These are phyloP conservation scores for Lagenaria siceraria DNA, from an alignment of 306 rosid species.

Conservation along the genomic window DNA sequence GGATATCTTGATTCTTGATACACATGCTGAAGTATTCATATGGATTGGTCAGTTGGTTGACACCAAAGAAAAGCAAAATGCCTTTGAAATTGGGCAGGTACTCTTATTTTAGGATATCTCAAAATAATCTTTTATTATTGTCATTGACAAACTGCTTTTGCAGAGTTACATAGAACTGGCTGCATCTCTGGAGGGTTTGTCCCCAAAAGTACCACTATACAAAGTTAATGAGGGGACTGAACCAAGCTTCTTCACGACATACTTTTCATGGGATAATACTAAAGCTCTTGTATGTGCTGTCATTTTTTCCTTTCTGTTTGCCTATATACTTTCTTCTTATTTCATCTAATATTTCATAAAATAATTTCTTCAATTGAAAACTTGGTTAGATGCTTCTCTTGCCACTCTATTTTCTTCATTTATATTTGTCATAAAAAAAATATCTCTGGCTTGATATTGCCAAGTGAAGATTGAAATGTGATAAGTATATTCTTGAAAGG, in stretches of 20 bases:
- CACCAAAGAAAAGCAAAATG: constrained; percentile 43
- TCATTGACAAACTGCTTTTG: not conserved
- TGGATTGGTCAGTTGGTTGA: constrained; percentile 89
- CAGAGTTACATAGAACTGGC: constrained; percentile 83
- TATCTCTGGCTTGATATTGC: not conserved
- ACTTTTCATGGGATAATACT: constrained; percentile 81
- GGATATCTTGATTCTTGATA: constrained; percentile 72
- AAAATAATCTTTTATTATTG: not conserved
- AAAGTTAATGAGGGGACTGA: constrained; percentile 73
- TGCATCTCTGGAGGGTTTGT: constrained; percentile 58
- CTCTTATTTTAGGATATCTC: constrained; percentile 11
- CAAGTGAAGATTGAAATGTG: not conserved
- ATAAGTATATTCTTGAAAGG: not conserved
- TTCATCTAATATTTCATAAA: not conserved
- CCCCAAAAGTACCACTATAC: constrained; percentile 58
- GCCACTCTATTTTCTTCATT: not conserved
- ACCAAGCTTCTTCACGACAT: constrained; percentile 86
- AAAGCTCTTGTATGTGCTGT: constrained; percentile 57
- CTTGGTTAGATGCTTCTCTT: not conserved
- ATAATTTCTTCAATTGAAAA: constrained; percentile 9
- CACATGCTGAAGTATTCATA: constrained; percentile 68
- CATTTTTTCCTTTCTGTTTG: not conserved
- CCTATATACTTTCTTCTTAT: not conserved
- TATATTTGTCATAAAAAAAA: not conserved
- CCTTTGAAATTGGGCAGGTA: constrained; percentile 93